phyloP scores from a whole-genome alignment of 306 rosid species.

The Potentilla sterilis region DNA sequence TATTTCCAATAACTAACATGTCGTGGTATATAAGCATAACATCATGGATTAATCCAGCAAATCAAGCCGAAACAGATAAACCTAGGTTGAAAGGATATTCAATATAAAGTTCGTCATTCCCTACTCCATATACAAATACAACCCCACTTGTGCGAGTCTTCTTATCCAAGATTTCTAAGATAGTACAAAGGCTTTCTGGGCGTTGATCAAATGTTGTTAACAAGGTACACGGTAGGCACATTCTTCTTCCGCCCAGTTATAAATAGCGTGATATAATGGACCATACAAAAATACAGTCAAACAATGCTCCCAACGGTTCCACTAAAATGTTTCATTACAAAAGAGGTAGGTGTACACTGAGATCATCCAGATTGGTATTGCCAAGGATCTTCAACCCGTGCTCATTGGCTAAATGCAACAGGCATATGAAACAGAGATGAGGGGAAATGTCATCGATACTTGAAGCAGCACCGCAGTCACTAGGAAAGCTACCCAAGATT shows the following conservation, averaged over 20 bases:
- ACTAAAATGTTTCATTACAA: constrained; percentile 21
- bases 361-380: constrained; percentile 66
- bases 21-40: too few relatives aligned
- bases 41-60: neutral
- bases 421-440: constrained; percentile 92
- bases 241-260: neutral
- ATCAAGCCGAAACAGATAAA: neutral
- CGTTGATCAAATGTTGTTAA: neutral
- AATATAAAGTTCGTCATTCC: too few relatives aligned
- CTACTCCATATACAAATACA: neutral
- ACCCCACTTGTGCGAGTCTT: neutral
- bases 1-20: neutral
- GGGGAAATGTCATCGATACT: constrained; percentile 73
- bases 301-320: constrained; percentile 31
- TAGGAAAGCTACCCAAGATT: constrained; percentile 65
- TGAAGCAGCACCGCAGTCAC: constrained; percentile 69
- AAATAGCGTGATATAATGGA: neutral
- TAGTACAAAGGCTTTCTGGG: neutral
- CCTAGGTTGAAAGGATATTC: neutral
- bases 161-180: neutral
- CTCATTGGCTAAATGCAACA: constrained; percentile 88
- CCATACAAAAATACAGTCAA: neutral
- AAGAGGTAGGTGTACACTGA: constrained; percentile 48
- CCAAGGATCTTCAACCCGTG: constrained; percentile 73
- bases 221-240: neutral